Evolutionary conservation across 371 early-diverging fungal genomes (phyloP).

Genomic region (Apophysomyces elegans): DNA sequence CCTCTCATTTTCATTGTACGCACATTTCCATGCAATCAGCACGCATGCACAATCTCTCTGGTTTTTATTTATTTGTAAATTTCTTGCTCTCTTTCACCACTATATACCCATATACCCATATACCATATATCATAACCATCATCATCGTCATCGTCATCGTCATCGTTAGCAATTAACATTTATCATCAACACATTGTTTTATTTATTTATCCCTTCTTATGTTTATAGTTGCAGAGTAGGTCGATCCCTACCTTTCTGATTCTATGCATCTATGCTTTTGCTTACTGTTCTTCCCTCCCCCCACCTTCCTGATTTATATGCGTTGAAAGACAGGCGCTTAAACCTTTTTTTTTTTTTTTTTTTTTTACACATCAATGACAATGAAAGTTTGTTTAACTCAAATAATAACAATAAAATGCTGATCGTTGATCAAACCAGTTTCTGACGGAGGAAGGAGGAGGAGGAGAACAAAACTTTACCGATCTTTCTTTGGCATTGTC

Average conservation of each 20-base stretch:
- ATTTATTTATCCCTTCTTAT: neutral
- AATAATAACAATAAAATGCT: slow-evolving; percentile 2
- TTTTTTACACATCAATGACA: no score
- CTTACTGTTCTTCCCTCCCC: neutral
- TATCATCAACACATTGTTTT: neutral
- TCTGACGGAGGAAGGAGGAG: neutral
- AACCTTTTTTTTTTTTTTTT: no score
- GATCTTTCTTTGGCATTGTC: neutral
- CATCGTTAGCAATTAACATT: neutral
- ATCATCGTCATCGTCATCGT: neutral
- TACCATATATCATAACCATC: neutral
- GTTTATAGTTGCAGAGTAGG: neutral
- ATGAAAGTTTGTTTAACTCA: neutral
- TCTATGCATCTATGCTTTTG: neutral
- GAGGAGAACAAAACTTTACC: neutral
- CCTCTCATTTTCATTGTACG: neutral
- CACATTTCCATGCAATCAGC: neutral
- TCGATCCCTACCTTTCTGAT: neutral
- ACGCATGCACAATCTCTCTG: neutral
- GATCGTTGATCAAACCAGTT: slow-evolving; percentile 8
- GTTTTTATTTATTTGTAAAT: neutral
- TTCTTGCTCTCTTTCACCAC: neutral
- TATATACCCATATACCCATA: neutral
- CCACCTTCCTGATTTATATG: no score
- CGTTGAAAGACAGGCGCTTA: no score